These are phyloP conservation scores for Fusarium sp. DNA, from an alignment of 2,329 filamentous ascomycete genomes.

Conservation along the genomic window DNA sequence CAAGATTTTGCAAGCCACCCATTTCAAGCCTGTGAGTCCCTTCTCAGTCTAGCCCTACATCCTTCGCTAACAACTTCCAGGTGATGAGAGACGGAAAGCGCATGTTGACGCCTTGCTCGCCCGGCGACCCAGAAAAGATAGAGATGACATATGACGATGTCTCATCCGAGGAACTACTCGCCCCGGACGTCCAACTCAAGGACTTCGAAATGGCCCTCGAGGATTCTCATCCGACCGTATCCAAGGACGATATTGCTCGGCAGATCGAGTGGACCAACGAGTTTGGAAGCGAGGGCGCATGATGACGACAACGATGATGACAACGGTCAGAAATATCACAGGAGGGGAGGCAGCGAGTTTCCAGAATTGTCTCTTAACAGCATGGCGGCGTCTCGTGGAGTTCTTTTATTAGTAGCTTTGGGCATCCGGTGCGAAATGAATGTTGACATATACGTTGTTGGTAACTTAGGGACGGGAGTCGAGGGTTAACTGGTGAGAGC, in stretches of 20 bases:
- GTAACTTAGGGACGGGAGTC: conserved; percentile 21
- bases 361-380: conserved; percentile 45
- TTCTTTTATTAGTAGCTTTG: conserved; percentile 42
- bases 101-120: conserved; percentile 91
- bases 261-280: conserved; percentile 96
- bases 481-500: conserved; percentile 13
- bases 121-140: conserved; percentile 85
- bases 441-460: conserved; percentile 29
- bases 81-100: conserved; percentile 77
- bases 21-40: conserved; percentile 87
- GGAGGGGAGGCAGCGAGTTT: conserved; percentile 35
- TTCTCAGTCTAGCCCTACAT: rapidly evolving
- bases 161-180: conserved; percentile 85
- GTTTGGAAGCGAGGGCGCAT: conserved; percentile 91
- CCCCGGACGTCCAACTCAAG: conserved; percentile 88
- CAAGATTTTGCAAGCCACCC: conserved; percentile 96
- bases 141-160: conserved; percentile 97
- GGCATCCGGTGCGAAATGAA: conserved; percentile 37
- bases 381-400: conserved; percentile 46
- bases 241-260: conserved; percentile 83
- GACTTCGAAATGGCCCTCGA: conserved; percentile 96
- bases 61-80: conserved; percentile 59
- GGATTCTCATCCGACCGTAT: conserved; percentile 90
- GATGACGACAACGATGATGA: conserved; percentile 49
- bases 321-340: conserved; percentile 12